These are phyloP conservation scores for Coix lacrymajobi DNA, from an alignment of 176 grass and related monocot species.

Conservation along the genomic window DNA sequence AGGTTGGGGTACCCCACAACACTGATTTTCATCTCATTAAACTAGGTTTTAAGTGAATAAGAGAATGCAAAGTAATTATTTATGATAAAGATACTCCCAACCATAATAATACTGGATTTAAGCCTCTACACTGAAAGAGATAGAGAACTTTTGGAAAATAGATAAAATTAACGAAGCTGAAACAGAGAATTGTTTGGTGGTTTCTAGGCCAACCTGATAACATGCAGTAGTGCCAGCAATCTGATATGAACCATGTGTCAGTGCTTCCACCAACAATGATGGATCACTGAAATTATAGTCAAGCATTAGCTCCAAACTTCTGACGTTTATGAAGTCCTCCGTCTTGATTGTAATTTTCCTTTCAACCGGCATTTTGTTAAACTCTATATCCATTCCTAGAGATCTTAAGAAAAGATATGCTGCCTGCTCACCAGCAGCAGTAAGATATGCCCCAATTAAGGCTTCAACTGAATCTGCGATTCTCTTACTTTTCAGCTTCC, in stretches of 20 bases:
- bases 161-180: not conserved
- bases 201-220: slow-evolving; percentile 49
- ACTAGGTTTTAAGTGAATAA: not conserved
- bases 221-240: slow-evolving; percentile 40
- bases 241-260: slow-evolving; percentile 74
- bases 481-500: slow-evolving; percentile 55
- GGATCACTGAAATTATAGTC: slow-evolving; percentile 51
- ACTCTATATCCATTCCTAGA: slow-evolving; percentile 59
- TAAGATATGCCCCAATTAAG: slow-evolving; percentile 61
- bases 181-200: not conserved
- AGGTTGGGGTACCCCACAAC: too few species aligned
- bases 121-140: not conserved
- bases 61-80: not conserved
- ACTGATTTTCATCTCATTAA: not conserved
- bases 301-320: slow-evolving; percentile 29
- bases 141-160: not conserved
- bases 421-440: slow-evolving; percentile 45
- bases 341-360: not conserved
- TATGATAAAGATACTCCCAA: not conserved
- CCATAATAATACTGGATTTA: not conserved
- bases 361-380: slow-evolving; percentile 32
- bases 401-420: slow-evolving; percentile 56
- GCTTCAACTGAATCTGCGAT: slow-evolving; percentile 75
- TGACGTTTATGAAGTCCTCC: slow-evolving; percentile 36
- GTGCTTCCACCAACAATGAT: slow-evolving; percentile 61